Conservation (phyloP, 768 basidiomycete genomes). For the Russula dissimulans region DNA sequence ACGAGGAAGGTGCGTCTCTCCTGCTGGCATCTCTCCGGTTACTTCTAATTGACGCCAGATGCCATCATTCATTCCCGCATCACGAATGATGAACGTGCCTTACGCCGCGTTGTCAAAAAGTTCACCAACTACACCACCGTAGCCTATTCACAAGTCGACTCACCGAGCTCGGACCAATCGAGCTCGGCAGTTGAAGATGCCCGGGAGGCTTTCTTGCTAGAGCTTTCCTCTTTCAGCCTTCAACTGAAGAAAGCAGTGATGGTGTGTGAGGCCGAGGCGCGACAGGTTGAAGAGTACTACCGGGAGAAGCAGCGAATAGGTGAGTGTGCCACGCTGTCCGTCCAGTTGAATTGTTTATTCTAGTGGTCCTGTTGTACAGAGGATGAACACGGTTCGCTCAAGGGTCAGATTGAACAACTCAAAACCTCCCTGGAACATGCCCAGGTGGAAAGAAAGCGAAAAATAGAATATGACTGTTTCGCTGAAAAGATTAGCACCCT, state of each 20-base stretch:
- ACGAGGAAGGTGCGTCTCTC: constrained; percentile 49
- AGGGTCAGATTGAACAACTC: constrained; percentile 66
- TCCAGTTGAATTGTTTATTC: constrained; percentile 6
- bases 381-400: constrained; percentile 57
- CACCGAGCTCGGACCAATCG: constrained; percentile 23
- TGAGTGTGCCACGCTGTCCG: constrained; percentile 27
- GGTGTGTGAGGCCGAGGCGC: constrained; percentile 77
- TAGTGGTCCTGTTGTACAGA: constrained; percentile 33
- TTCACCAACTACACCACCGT: constrained; percentile 65
- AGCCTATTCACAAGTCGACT: constrained; percentile 39
- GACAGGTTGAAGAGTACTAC: constrained; percentile 81
- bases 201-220: constrained; percentile 68
- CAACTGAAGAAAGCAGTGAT: constrained; percentile 68
- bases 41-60: constrained; percentile 35
- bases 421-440: constrained; percentile 71
- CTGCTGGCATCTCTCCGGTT: not conserved
- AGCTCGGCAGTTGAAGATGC: constrained; percentile 50
- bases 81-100: constrained; percentile 70
- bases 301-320: constrained; percentile 64
- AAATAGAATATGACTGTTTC: constrained; percentile 81
- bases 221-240: constrained; percentile 68
- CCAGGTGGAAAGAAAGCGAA: constrained; percentile 62
- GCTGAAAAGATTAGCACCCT: constrained; percentile 76
- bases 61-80: constrained; percentile 73
- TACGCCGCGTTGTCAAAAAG: constrained; percentile 72